Evolutionary conservation across 2,329 filamentous ascomycete species (phyloP).

Genomic region (Sclerotinia subarctica): DNA sequence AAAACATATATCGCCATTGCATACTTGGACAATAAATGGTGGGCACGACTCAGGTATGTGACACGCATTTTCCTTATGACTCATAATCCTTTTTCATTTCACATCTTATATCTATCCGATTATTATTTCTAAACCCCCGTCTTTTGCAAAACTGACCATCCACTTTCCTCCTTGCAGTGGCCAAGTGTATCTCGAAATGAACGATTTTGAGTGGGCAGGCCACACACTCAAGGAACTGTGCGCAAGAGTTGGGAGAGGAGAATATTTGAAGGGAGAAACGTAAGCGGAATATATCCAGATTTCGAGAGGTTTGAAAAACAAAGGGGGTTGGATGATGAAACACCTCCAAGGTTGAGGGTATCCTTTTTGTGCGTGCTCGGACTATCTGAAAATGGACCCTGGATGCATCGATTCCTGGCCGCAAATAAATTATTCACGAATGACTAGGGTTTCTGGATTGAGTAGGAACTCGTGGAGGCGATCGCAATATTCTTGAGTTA

Average conservation of each 20-base stretch:
- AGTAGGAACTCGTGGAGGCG: no score
- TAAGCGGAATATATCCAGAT: background rate
- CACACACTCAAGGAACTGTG: constrained; percentile 46
- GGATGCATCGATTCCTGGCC: background rate
- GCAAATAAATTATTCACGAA: background rate
- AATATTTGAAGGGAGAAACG: constrained; percentile 25
- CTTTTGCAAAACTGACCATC: constrained; percentile 3
- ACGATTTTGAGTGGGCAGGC: constrained; percentile 72
- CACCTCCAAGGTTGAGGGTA: background rate
- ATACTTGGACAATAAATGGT: constrained; percentile 59
- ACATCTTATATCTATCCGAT: background rate
- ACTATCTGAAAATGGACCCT: background rate
- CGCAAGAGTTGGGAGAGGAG: constrained; percentile 46
- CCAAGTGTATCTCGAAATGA: constrained; percentile 78
- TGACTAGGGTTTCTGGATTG: no score
- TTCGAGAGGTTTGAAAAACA: background rate
- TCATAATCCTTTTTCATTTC: background rate
- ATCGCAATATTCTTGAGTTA: no score
- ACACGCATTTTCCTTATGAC: background rate
- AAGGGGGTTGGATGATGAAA: constrained; percentile 6
- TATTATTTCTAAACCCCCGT: background rate
- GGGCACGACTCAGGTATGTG: constrained; percentile 54
- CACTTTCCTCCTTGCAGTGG: constrained; percentile 50
- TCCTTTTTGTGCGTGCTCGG: constrained; percentile 2
- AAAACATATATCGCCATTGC: constrained; percentile 69